Evolutionary conservation across 73 alveolate genomes (phyloP).

Genomic region (Tetrahymena thermophila): DNA sequence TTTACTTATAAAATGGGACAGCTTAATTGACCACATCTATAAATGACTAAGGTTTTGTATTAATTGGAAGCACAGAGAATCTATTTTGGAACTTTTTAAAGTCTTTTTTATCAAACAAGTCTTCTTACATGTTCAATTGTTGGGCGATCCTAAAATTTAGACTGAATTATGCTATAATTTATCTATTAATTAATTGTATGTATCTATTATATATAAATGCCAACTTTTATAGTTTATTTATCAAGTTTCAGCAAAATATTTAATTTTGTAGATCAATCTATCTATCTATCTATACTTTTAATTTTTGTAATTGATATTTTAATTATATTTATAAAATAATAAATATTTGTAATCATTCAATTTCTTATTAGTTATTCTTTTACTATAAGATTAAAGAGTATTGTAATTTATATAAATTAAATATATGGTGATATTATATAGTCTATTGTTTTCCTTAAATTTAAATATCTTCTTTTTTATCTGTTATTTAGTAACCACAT

Average conservation of each 20-base stretch:
- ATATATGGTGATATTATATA: background rate
- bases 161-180: background rate
- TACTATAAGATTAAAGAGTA: background rate
- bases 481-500: background rate
- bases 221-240: background rate
- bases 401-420: too few species aligned
- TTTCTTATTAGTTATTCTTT: background rate
- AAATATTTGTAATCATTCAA: background rate
- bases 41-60: background rate
- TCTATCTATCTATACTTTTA: background rate
- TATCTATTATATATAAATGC: too few species aligned
- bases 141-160: background rate
- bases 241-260: background rate
- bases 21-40: background rate
- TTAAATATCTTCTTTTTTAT: too few species aligned
- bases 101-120: background rate
- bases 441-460: background rate
- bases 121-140: background rate
- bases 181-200: too few species aligned
- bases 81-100: background rate
- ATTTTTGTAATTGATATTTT: too few species aligned
- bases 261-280: too few species aligned
- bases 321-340: too few species aligned
- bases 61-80: background rate
- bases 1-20: background rate